These are phyloP conservation scores for Ogataea hybrid DNA, from an alignment of 1,139 yeast genomes.

Conservation along the genomic window DNA sequence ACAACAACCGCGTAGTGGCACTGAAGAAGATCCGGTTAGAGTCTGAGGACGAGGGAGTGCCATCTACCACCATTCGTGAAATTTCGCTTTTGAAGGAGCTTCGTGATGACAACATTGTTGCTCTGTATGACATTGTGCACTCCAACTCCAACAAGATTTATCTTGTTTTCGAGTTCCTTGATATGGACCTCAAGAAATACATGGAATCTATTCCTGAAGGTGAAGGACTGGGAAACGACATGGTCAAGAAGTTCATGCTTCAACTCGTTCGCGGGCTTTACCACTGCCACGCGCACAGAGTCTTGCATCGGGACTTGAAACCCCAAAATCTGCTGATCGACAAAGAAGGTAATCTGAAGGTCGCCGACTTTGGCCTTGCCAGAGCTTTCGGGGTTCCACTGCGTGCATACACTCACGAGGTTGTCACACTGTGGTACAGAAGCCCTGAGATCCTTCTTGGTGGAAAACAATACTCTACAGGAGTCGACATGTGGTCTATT, in stretches of 20 bases:
- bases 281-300: slow-evolving; percentile 94
- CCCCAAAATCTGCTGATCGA: slow-evolving; percentile 94
- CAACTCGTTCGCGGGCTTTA: slow-evolving; percentile 91
- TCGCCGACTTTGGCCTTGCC: slow-evolving; percentile 97
- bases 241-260: slow-evolving; percentile 90
- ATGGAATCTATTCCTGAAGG: slow-evolving; percentile 96
- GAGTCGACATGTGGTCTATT: slow-evolving; percentile 98
- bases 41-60: slow-evolving; percentile 98
- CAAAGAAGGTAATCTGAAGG: slow-evolving; percentile 90
- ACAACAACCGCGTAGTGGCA: slow-evolving; percentile 91
- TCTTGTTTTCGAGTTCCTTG: slow-evolving; percentile 90
- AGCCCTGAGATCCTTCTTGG: slow-evolving; percentile 96
- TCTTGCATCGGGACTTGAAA: slow-evolving; percentile 91
- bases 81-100: slow-evolving; percentile 90
- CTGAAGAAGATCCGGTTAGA: slow-evolving; percentile 92
- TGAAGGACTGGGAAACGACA: slow-evolving; percentile 82
- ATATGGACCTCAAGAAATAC: slow-evolving; percentile 90
- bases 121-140: slow-evolving; percentile 91
- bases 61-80: slow-evolving; percentile 96
- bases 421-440: slow-evolving; percentile 96
- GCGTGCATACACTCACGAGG: slow-evolving; percentile 96
- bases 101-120: slow-evolving; percentile 88
- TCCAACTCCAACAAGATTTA: slow-evolving; percentile 92
- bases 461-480: slow-evolving; percentile 96
- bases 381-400: slow-evolving; percentile 97